Conservation (phyloP, 225 moss, liverwort and hornwort genomes). For the Marchantia paleacea region DNA sequence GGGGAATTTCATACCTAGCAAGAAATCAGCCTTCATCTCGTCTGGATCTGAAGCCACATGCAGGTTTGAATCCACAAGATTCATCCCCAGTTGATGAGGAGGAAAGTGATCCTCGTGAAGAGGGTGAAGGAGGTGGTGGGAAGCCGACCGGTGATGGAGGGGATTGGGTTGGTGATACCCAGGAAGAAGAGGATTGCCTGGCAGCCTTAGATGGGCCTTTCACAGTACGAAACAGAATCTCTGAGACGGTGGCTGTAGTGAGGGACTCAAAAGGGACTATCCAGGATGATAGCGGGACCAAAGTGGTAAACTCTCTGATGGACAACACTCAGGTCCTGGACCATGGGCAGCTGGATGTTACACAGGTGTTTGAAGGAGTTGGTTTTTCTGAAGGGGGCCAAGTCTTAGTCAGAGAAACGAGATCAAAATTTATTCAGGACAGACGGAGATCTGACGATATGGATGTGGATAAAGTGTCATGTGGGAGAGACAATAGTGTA, state of each 20-base stretch:
- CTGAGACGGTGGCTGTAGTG: neutral
- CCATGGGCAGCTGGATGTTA: conserved; percentile 21
- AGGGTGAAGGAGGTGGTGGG: conserved; percentile 3
- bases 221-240: neutral
- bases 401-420: neutral
- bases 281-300: conserved; percentile 1
- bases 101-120: neutral
- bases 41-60: conserved; percentile 4
- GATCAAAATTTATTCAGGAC: conserved; percentile 19
- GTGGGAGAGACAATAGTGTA: neutral
- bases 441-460: conserved; percentile 18
- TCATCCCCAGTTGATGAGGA: neutral
- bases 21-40: neutral
- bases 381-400: neutral
- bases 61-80: neutral
- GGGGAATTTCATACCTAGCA: neutral
- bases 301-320: conserved; percentile 10
- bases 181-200: conserved; percentile 48
- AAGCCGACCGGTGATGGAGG: conserved; percentile 15
- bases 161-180: conserved; percentile 63
- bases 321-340: conserved; percentile 42
- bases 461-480: conserved; percentile 5
- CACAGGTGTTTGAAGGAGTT: conserved; percentile 14
- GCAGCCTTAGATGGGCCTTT: conserved; percentile 22
- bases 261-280: conserved; percentile 1